Evolutionary conservation across 345 rosid species (phyloP).

Genomic region (Ceriops decandra): DNA sequence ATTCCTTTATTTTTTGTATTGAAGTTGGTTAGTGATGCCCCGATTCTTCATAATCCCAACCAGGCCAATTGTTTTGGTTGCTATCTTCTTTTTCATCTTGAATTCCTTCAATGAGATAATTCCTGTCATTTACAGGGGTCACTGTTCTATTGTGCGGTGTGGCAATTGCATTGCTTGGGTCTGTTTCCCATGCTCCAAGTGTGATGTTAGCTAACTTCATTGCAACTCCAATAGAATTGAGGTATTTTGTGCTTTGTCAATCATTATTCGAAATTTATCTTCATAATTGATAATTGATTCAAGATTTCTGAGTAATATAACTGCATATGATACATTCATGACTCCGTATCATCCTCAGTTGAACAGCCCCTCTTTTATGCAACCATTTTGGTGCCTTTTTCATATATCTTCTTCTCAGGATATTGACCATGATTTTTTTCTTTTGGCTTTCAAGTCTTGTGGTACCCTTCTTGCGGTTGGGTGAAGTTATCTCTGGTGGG

Average conservation of each 20-base stretch:
- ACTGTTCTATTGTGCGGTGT: conserved; percentile 81
- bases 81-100: not conserved
- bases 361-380: not conserved
- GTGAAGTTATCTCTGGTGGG: conserved; percentile 71
- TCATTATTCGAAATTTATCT: not conserved
- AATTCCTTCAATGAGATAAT: conserved; percentile 11
- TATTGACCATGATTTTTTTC: conserved; percentile 24
- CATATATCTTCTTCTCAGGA: conserved; percentile 1
- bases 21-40: too few relatives aligned
- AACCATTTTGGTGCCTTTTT: conserved; percentile 1
- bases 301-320: not conserved
- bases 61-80: too few relatives aligned
- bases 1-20: too few relatives aligned
- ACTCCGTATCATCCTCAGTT: not conserved
- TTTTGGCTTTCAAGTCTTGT: conserved; percentile 47
- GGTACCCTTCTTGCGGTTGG: conserved; percentile 92
- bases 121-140: conserved; percentile 48
- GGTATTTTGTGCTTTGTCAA: conserved; percentile 35
- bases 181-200: conserved; percentile 75
- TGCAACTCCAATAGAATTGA: conserved; percentile 84
- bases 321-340: not conserved
- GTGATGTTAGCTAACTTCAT: conserved; percentile 80
- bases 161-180: conserved; percentile 71
- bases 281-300: not conserved
- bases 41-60: too few relatives aligned